Conservation (phyloP, 164 flowering plant species). For the Magnolia kwangsiensis region DNA sequence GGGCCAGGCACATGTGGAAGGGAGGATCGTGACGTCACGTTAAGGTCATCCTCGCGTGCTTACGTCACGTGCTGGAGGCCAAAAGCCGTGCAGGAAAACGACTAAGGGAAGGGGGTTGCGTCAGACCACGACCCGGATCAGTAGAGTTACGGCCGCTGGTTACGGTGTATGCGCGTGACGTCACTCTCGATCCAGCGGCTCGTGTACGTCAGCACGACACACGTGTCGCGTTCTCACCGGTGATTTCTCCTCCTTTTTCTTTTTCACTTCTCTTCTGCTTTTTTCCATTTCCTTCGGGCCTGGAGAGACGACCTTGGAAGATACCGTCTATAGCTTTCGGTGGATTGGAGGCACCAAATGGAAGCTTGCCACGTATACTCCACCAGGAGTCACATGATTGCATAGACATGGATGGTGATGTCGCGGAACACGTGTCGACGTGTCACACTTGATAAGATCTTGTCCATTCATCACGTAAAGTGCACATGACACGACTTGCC, state of each 20-base stretch:
- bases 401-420: background rate
- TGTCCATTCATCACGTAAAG: too few relatives aligned
- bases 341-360: background rate
- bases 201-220: background rate
- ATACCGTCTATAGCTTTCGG: background rate
- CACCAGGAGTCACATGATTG: background rate
- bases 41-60: background rate
- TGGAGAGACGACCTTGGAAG: too few relatives aligned
- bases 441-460: too few relatives aligned
- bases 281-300: too few relatives aligned
- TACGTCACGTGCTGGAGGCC: background rate
- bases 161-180: background rate
- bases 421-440: background rate
- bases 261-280: background rate
- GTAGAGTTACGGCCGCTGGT: background rate
- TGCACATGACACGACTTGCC: too few relatives aligned
- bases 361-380: background rate
- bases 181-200: background rate
- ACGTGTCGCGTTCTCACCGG: background rate
- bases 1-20: background rate
- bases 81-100: background rate
- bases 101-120: background rate
- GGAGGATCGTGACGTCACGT: background rate
- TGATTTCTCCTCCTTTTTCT: background rate
- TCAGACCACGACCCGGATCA: conserved; percentile 6